Conservation (phyloP, 306 rosid species). For the Vigna trinervia region DNA sequence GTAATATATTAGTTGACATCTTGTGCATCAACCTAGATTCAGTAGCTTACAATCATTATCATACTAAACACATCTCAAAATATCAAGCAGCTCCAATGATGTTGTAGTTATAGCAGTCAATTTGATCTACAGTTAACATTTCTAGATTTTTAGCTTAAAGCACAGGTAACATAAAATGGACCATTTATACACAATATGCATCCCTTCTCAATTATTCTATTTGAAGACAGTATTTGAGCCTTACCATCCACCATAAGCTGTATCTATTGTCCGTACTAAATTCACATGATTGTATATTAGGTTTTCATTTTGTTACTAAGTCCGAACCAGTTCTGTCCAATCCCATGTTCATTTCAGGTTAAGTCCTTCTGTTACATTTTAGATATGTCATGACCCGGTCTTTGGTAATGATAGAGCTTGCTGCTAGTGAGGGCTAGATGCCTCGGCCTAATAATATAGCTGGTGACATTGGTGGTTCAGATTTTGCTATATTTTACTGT, state of each 20-base stretch:
- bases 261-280: not conserved
- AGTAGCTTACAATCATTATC: not conserved
- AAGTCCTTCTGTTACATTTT: not conserved
- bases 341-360: not conserved
- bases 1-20: constrained; percentile 2
- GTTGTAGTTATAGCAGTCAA: not conserved
- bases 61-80: not conserved
- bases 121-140: not conserved
- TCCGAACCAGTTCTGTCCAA: not conserved
- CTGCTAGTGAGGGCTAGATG: not conserved
- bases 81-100: constrained; percentile 1
- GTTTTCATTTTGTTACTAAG: not conserved
- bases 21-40: constrained; percentile 31
- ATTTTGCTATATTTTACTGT: not conserved
- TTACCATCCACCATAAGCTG: constrained; percentile 1
- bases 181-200: not conserved
- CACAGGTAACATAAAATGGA: not conserved
- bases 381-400: not conserved
- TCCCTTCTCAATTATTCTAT: not conserved
- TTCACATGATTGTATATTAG: not conserved
- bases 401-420: not conserved
- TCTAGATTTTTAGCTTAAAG: not conserved
- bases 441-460: not conserved
- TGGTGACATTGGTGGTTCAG: constrained; percentile 1
- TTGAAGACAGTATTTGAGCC: constrained; percentile 13